Evolutionary conservation across 805 yeast genomes (phyloP).

Genomic region (Metschnikowia peoriensis): DNA sequence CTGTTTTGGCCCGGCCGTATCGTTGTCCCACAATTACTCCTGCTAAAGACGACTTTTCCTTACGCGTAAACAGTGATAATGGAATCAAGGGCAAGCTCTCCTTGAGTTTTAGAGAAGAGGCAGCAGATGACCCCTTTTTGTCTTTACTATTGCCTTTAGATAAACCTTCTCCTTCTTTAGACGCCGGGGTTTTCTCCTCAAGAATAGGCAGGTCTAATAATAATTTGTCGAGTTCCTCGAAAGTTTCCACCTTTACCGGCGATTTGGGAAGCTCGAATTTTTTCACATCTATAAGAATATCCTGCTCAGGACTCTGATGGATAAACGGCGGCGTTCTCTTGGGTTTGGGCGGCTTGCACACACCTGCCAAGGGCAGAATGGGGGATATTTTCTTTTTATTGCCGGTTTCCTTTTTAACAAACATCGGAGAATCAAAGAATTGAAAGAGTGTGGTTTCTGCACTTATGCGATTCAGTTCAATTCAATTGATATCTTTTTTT

Average conservation of each 20-base stretch:
- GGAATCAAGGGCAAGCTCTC: neutral
- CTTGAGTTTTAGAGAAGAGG: neutral
- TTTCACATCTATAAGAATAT: slow-evolving; percentile 10
- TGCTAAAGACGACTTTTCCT: neutral
- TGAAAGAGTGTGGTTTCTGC: too few relatives aligned
- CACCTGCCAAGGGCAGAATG: neutral
- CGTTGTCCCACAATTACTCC: slow-evolving; percentile 1
- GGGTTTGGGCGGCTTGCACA: neutral
- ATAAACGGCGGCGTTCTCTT: slow-evolving; percentile 11
- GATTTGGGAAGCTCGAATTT: neutral
- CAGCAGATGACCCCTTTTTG: neutral
- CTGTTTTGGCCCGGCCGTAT: slow-evolving; percentile 5
- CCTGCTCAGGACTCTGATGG: slow-evolving; percentile 5
- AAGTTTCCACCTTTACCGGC: neutral
- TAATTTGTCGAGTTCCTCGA: slow-evolving; percentile 9
- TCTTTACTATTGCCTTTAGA: neutral
- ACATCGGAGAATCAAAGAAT: neutral
- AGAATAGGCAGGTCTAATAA: neutral
- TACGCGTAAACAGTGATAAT: neutral
- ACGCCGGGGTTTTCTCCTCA: neutral
- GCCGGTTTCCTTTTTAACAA: neutral
- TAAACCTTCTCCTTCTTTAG: neutral
- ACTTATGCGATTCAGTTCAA: too few relatives aligned
- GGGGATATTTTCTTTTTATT: neutral
- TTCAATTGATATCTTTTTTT: too few relatives aligned